phyloP scores from a whole-genome alignment of 2,329 filamentous ascomycete species.

The Conoideocrella luteorostrata region DNA sequence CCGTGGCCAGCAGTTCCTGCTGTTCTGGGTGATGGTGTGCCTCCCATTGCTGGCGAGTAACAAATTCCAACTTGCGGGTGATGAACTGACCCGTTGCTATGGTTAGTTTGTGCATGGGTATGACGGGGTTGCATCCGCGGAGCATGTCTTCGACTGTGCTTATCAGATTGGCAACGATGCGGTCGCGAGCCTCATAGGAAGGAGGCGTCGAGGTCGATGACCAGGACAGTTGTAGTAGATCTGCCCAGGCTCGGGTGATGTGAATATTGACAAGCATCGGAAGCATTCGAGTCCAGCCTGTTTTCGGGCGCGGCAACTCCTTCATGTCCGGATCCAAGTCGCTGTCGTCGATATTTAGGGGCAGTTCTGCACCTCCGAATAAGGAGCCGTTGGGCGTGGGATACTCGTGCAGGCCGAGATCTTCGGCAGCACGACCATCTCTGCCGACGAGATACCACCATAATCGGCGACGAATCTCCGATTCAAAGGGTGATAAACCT shows the following conservation, averaged over 20 bases:
- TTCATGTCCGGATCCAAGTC: constrained; percentile 39
- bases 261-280: constrained; percentile 48
- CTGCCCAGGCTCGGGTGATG: constrained; percentile 27
- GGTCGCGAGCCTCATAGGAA: constrained; percentile 21
- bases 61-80: constrained; percentile 28
- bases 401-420: constrained; percentile 38
- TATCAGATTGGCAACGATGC: constrained; percentile 30
- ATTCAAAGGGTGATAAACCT: constrained; percentile 44
- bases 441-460: constrained; percentile 49
- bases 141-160: constrained; percentile 25
- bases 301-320: constrained; percentile 25
- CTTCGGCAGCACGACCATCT: constrained; percentile 46
- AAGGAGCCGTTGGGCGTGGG: constrained; percentile 4
- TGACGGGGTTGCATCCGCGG: constrained; percentile 41
- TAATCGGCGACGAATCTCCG: constrained; percentile 48
- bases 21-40: constrained; percentile 15
- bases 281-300: constrained; percentile 52
- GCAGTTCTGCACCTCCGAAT: constrained; percentile 39
- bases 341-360: constrained; percentile 49
- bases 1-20: constrained; percentile 17
- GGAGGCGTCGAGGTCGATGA: not conserved
- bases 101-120: constrained; percentile 35
- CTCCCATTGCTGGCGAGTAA: constrained; percentile 22
- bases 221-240: constrained; percentile 16
- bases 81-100: constrained; percentile 22